Base-by-base conservation (phyloP, 768 basidiomycete species). In the Kwoniella europaea region DNA sequence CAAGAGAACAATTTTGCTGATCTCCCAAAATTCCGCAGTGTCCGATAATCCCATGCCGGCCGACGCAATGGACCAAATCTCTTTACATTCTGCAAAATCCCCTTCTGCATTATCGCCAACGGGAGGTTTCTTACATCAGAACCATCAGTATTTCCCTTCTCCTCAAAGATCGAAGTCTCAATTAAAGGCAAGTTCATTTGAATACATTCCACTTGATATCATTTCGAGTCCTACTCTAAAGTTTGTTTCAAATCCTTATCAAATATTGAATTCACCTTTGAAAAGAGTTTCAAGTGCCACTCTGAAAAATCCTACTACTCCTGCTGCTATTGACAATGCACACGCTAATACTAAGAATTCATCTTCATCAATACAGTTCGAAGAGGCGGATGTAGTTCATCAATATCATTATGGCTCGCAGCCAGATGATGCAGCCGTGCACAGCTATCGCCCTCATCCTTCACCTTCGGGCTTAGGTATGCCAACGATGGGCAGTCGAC, bases 11-110 rank as follows among this genome's bases (percentile, higher is more conserved):
- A 42, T 60, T 60, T 27, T 20, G 10, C 46, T 56, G 58, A 35
- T 53, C 27, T 41, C 12, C 44, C 16, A 35, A 43, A n/a, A 18
- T 27, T 3, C 29, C 55, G 20, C 61, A 83, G 82, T 98, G 6
- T 94, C 93, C 79, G 95, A 98, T 88, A 56, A 90, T 12, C 95
- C 95, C 2, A 88, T 97, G 79, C 91, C 91, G 50, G 65, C 78
- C 29, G 82, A 84, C 69, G 79, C 82, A 1, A 59, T 76, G 66
- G 83, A 84, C 61, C 74, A 79, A 65, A 81, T 84, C 54, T 79
- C 82, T 13, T 15, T 82, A 10, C 77, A 84, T 55, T 79, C 80
- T 43, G 56, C 65, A 18, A 71, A 63, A 55, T 66, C 56, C 12
- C 65, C 62, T 27, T 42, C 62, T 6, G 63, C 24, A 13, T 1